These are phyloP conservation scores for Myriosclerotinia curreyana DNA, from an alignment of 2,329 filamentous ascomycete genomes.

Conservation along the genomic window DNA sequence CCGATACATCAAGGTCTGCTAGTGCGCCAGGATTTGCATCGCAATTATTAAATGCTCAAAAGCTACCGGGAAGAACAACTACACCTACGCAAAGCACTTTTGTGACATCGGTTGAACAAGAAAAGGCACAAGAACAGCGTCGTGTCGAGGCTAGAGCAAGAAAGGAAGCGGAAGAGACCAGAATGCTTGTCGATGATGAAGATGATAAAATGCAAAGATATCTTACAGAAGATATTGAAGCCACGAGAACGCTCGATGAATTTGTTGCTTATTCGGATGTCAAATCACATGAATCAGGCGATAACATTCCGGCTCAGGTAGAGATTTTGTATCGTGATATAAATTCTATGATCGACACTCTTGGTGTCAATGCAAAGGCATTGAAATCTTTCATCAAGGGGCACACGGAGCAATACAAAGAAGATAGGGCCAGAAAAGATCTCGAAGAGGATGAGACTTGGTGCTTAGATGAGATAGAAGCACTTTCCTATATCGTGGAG, in stretches of 20 bases:
- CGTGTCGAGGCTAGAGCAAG: constrained; percentile 46
- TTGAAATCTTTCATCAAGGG: constrained; percentile 59
- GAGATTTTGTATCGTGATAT: constrained; percentile 74
- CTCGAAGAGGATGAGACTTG: constrained; percentile 68
- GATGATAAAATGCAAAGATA: constrained; percentile 65
- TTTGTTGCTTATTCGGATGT: constrained; percentile 64
- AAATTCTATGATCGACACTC: constrained; percentile 90
- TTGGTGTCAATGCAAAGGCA: constrained; percentile 78
- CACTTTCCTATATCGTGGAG: constrained; percentile 63
- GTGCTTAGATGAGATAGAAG: constrained; percentile 71
- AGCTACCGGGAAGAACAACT: constrained; percentile 52
- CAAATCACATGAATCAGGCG: constrained; percentile 44
- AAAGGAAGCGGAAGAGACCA: constrained; percentile 56
- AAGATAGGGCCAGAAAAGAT: constrained; percentile 61
- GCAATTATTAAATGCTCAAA: constrained; percentile 47
- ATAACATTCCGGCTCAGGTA: constrained; percentile 60
- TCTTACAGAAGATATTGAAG: constrained; percentile 57
- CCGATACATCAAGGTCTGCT: constrained; percentile 55
- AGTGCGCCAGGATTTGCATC: constrained; percentile 60
- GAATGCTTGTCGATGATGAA: constrained; percentile 63
- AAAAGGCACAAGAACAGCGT: constrained; percentile 35
- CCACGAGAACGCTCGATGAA: constrained; percentile 61
- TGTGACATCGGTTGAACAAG: constrained; percentile 31
- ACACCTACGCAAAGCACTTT: constrained; percentile 41
- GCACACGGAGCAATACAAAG: constrained; percentile 55